Percentiles rank a stretch among this genome's conserved stretches.
These are phyloP conservation scores for Vararia minispora DNA, from an alignment of 768 basidiomycete species.

Conservation along the genomic window DNA sequence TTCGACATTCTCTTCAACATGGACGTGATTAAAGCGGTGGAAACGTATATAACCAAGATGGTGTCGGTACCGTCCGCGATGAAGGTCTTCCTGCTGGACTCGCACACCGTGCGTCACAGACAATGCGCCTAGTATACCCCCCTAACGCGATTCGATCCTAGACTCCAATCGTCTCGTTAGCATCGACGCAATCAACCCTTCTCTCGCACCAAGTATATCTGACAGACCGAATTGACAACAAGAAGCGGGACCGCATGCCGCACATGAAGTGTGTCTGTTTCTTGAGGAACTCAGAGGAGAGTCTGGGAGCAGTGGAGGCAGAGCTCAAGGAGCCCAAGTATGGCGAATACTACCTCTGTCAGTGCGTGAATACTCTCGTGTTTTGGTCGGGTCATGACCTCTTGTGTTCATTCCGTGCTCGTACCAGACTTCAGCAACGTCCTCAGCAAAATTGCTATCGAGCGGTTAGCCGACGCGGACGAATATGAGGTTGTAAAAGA, in stretches of 20 bases:
- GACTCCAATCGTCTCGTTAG: slow-evolving; percentile 94
- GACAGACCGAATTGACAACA: slow-evolving; percentile 96
- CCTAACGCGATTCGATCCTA: slow-evolving; percentile 19
- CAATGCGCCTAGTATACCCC: too few species aligned
- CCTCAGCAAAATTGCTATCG: slow-evolving; percentile 81
- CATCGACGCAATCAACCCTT: slow-evolving; percentile 87
- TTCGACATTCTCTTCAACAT: slow-evolving; percentile 29
- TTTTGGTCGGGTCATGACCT: slow-evolving; percentile 3
- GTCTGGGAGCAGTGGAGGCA: slow-evolving; percentile 68
- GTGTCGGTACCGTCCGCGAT: slow-evolving; percentile 77
- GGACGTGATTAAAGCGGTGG: slow-evolving; percentile 94
- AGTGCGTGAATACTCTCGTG: slow-evolving; percentile 57
- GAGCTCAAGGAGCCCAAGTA: slow-evolving; percentile 90
- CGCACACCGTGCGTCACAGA: slow-evolving; percentile 70
- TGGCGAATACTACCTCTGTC: slow-evolving; percentile 98
- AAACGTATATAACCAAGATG: slow-evolving; percentile 86
- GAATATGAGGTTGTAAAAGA: slow-evolving; percentile 95
- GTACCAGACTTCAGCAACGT: slow-evolving; percentile 88
- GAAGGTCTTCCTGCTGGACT: slow-evolving; percentile 92
- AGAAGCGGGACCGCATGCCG: slow-evolving; percentile 78
- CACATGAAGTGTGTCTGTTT: slow-evolving; percentile 98
- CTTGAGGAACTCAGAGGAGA: slow-evolving; percentile 71
- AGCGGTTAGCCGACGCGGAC: slow-evolving; percentile 87
- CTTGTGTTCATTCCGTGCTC: slow-evolving; percentile 1
- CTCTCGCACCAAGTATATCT: slow-evolving; percentile 95